These are phyloP conservation scores for Podospora australis DNA, from an alignment of 495 filamentous ascomycete genomes.

Conservation along the genomic window DNA sequence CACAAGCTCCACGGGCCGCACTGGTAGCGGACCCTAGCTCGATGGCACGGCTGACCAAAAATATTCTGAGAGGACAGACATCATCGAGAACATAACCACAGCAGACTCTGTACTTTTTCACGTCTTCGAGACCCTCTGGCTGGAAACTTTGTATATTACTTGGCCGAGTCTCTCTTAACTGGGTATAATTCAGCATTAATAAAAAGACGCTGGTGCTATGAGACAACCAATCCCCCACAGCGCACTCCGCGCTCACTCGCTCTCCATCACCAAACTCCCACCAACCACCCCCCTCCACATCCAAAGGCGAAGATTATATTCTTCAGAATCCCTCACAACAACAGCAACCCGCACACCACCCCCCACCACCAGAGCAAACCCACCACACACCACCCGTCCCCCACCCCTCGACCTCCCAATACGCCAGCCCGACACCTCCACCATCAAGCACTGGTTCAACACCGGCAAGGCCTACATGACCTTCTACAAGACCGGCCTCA, in stretches of 20 bases:
- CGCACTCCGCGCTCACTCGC: neutral
- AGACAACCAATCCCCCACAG: constrained; percentile 1
- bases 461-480: constrained; percentile 54
- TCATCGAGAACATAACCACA: neutral
- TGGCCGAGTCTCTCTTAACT: too few species aligned
- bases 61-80: neutral
- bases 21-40: too few species aligned
- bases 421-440: constrained; percentile 24
- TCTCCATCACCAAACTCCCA: neutral
- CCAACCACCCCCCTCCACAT: neutral
- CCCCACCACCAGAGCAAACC: constrained; percentile 18
- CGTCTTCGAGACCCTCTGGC: neutral
- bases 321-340: neutral
- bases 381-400: constrained; percentile 52
- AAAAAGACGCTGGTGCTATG: neutral
- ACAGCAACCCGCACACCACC: neutral
- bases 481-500: constrained; percentile 86
- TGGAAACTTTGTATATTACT: neutral
- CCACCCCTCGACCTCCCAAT: constrained; percentile 49
- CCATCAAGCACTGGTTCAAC: constrained; percentile 39
- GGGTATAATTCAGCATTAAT: neutral
- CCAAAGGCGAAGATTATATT: neutral
- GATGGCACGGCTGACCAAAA: neutral
- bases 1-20: too few species aligned
- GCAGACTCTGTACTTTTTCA: neutral